A percentile compares a stretch with the other conserved stretches of the same genome.
Evolutionary conservation across 2,329 filamentous ascomycete genomes (phyloP).

Genomic region (Colletotrichum kahawae): DNA sequence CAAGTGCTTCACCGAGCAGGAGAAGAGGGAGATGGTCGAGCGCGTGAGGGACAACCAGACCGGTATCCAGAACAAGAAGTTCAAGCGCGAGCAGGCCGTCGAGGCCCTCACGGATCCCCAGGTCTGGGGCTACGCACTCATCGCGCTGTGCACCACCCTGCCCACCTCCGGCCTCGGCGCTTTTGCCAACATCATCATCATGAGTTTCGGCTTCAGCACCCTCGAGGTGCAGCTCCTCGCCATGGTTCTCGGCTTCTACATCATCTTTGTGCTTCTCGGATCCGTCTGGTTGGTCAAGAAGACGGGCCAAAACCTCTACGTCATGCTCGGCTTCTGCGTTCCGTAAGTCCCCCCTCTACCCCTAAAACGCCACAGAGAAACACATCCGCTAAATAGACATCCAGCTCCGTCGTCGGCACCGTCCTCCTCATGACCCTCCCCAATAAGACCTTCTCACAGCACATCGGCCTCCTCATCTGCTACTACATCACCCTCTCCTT

Average conservation of each 20-base stretch:
- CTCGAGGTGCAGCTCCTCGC: constrained; percentile 75
- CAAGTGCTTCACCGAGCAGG: constrained; percentile 70
- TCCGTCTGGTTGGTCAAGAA: constrained; percentile 73
- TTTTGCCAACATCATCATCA: constrained; percentile 78
- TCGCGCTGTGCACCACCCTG: constrained; percentile 74
- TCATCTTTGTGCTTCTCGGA: constrained; percentile 71
- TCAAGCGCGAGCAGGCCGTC: constrained; percentile 50
- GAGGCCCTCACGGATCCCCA: constrained; percentile 69
- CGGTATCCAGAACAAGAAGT: constrained; percentile 60
- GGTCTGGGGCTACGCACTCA: constrained; percentile 66
- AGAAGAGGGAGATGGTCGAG: constrained; percentile 68
- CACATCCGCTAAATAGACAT: not conserved
- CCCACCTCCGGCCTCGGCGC: constrained; percentile 76
- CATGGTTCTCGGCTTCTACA: constrained; percentile 77
- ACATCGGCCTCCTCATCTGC: constrained; percentile 71
- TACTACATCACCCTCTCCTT: constrained; percentile 82
- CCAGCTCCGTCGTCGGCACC: constrained; percentile 71
- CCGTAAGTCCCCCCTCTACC: constrained; percentile 53
- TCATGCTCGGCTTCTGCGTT: constrained; percentile 70
- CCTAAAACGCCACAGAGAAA: not conserved
- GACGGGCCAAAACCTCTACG: constrained; percentile 69
- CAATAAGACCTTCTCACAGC: constrained; percentile 60
- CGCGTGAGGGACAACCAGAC: constrained; percentile 66
- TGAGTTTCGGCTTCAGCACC: constrained; percentile 66
- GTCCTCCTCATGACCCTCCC: constrained; percentile 73